Conservation (phyloP, 1,139 yeast genomes). For the Hemisphaericaspora lyxosophila region DNA sequence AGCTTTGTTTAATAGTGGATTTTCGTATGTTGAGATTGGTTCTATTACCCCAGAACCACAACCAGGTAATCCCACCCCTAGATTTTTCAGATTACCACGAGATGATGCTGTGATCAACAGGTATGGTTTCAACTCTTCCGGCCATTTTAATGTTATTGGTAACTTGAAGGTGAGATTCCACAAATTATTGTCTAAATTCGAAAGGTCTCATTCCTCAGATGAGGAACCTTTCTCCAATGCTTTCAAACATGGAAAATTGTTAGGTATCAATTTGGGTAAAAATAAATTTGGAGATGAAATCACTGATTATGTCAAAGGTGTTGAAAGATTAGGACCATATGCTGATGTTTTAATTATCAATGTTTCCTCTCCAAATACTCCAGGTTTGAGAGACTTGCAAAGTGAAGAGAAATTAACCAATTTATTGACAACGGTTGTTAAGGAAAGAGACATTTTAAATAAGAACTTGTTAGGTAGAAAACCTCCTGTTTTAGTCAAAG, state of each 20-base stretch:
- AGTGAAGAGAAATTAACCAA: constrained; percentile 68
- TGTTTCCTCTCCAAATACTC: constrained; percentile 96
- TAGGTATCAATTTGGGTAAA: constrained; percentile 87
- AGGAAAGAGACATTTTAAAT: constrained; percentile 52
- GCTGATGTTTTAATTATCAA: constrained; percentile 90
- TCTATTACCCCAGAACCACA: constrained; percentile 91
- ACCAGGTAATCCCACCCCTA: constrained; percentile 89
- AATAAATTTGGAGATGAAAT: constrained; percentile 90
- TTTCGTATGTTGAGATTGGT: constrained; percentile 89
- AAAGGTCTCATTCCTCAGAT: constrained; percentile 19
- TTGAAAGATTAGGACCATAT: constrained; percentile 70
- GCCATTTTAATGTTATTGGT: constrained; percentile 73
- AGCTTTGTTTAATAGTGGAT: constrained; percentile 72
- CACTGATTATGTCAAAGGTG: constrained; percentile 82
- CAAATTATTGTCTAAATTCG: constrained; percentile 27
- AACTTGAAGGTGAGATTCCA: constrained; percentile 62
- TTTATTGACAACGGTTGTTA: constrained; percentile 63
- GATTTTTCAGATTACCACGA: constrained; percentile 80
- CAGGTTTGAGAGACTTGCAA: constrained; percentile 88
- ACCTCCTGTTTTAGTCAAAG: constrained; percentile 83
- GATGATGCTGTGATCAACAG: constrained; percentile 92
- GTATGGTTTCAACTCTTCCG: constrained; percentile 91
- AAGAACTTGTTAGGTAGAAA: constrained; percentile 40
- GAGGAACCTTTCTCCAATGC: constrained; percentile 49
- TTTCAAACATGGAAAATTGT: constrained; percentile 60